phyloP scores from a whole-genome alignment of 495 filamentous ascomycete genomes.

The Tuber magnatum region DNA sequence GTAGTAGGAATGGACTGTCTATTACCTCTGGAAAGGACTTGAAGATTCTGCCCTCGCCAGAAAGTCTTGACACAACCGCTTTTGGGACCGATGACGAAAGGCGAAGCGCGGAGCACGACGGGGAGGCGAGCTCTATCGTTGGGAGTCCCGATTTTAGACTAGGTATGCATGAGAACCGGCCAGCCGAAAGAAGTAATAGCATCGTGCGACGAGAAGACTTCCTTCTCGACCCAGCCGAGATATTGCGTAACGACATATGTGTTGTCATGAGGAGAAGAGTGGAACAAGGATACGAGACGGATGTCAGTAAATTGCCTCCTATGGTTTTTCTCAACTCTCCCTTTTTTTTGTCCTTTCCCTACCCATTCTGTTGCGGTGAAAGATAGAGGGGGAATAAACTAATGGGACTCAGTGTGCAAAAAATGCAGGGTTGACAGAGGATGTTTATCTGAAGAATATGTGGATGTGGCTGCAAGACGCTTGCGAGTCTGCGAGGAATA shows the following conservation, averaged over 20 bases:
- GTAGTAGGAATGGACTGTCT: slow-evolving; percentile 33
- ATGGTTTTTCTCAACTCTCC: not conserved
- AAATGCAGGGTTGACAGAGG: slow-evolving; percentile 24
- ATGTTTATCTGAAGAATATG: slow-evolving; percentile 30
- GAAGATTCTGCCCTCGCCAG: slow-evolving; percentile 26
- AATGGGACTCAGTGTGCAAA: slow-evolving; percentile 15
- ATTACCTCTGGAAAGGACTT: slow-evolving; percentile 36
- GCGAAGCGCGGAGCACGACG: slow-evolving; percentile 1
- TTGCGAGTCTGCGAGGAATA: slow-evolving; percentile 55
- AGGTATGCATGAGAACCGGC: slow-evolving; percentile 29
- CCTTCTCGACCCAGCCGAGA: slow-evolving; percentile 32
- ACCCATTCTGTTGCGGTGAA: not conserved
- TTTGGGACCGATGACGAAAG: not conserved
- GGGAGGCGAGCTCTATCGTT: slow-evolving; percentile 8
- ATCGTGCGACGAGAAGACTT: slow-evolving; percentile 35
- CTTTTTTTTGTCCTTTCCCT: not conserved
- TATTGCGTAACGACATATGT: slow-evolving; percentile 33
- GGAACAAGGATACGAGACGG: slow-evolving; percentile 34
- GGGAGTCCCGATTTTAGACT: slow-evolving; percentile 16
- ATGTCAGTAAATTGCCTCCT: slow-evolving; percentile 4
- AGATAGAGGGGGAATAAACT: slow-evolving; percentile 4
- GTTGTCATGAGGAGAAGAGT: slow-evolving; percentile 35
- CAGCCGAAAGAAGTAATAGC: slow-evolving; percentile 17
- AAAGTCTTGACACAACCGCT: not conserved
- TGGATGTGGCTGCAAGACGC: slow-evolving; percentile 50